Evolutionary conservation across 805 yeast species (phyloP).

Genomic region (Myxozyma neglecta): DNA sequence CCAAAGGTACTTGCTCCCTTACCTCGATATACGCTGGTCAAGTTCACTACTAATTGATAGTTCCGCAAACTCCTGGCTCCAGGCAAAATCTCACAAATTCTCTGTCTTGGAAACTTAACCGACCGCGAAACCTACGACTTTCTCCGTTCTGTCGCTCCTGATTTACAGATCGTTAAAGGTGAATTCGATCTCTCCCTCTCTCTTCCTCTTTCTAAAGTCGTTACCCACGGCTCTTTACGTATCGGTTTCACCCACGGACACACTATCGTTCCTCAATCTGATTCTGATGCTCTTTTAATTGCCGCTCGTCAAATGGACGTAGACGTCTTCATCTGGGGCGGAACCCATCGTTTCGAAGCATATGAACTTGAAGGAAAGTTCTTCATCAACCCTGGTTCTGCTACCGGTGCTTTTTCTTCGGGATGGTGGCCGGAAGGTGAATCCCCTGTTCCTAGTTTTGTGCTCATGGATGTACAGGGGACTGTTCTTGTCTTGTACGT

Average conservation of each 20-base stretch:
- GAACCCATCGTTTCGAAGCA: constrained; percentile 89
- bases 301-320: constrained; percentile 90
- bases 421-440: constrained; percentile 62
- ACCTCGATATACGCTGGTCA: not conserved
- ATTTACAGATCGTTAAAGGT: constrained; percentile 75
- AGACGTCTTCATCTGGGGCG: constrained; percentile 89
- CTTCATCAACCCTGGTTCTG: constrained; percentile 95
- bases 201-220: constrained; percentile 63
- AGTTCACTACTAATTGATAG: constrained; percentile 20
- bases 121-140: constrained; percentile 61
- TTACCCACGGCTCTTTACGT: constrained; percentile 66
- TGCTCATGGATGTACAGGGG: constrained; percentile 83
- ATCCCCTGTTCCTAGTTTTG: constrained; percentile 75
- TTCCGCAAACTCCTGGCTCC: constrained; percentile 78
- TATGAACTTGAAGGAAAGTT: constrained; percentile 89
- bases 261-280: constrained; percentile 78
- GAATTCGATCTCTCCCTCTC: constrained; percentile 57
- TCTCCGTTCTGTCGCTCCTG: constrained; percentile 66
- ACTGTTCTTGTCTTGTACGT: constrained; percentile 76
- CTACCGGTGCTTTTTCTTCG: constrained; percentile 83
- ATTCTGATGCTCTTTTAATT: constrained; percentile 77
- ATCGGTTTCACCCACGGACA: constrained; percentile 87
- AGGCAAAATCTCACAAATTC: constrained; percentile 80
- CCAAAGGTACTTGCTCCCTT: constrained; percentile 40
- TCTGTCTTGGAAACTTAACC: constrained; percentile 81